Conservation (phyloP, 1,284 basidiomycete genomes). For the Prillingera fragicola region DNA sequence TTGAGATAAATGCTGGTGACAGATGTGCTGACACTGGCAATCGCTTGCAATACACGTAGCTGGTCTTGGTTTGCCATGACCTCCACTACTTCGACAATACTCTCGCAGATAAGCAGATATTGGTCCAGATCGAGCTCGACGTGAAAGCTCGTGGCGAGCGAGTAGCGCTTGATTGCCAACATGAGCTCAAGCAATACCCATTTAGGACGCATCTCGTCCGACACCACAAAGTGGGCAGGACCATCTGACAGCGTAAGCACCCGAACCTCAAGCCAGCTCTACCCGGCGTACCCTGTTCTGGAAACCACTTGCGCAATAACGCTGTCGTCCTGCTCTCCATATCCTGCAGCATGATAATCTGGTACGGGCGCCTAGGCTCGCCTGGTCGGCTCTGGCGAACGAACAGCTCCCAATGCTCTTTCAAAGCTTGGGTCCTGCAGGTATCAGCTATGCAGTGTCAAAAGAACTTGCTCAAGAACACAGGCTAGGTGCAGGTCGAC, state of each 20-base stretch:
- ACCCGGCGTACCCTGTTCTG: no score
- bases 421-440: neutral
- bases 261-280: no score
- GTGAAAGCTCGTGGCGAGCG: neutral
- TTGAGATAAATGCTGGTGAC: neutral
- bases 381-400: neutral
- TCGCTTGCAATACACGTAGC: neutral
- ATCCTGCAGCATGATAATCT: neutral
- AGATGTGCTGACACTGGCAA: neutral
- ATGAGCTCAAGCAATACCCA: slow-evolving; percentile 2
- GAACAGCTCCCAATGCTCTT: slow-evolving; percentile 1
- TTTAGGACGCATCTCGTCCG: slow-evolving; percentile 1
- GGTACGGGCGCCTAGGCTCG: neutral
- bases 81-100: neutral
- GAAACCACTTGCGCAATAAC: neutral
- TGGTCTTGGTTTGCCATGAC: neutral
- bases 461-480: slow-evolving; percentile 4
- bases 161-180: slow-evolving; percentile 1
- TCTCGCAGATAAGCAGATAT: neutral
- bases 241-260: neutral
- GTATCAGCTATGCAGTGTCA: neutral
- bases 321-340: neutral
- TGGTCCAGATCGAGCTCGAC: neutral
- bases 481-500: slow-evolving; percentile 10
- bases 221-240: neutral